Evolutionary conservation across 148 eudicot species (phyloP).

Genomic region (Vaccinium darrowii): DNA sequence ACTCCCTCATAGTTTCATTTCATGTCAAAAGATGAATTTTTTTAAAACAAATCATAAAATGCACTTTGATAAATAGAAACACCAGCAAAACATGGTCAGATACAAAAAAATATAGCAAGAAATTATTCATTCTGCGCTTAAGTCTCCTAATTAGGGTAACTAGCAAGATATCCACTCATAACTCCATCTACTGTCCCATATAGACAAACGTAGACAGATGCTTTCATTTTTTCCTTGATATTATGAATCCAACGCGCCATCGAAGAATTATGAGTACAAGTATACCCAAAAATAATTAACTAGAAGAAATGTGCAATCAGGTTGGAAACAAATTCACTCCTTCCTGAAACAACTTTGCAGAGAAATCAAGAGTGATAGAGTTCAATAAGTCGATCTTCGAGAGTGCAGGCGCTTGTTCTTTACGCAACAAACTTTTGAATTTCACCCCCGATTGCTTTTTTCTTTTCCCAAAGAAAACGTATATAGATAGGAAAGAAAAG

Average conservation of each 20-base stretch:
- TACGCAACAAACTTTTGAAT: too few relatives aligned
- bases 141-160: background rate
- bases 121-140: background rate
- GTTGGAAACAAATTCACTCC: background rate
- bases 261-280: background rate
- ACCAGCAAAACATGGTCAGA: background rate
- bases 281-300: background rate
- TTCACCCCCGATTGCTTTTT: too few relatives aligned
- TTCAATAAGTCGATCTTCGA: background rate
- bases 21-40: too few relatives aligned
- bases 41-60: background rate
- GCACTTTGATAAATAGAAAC: background rate
- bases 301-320: slow-evolving; percentile 1
- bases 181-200: background rate
- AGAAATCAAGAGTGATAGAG: slow-evolving; percentile 8
- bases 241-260: background rate
- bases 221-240: background rate
- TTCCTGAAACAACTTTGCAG: background rate
- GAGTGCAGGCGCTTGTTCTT: too few relatives aligned
- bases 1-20: too few relatives aligned
- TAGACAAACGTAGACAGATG: background rate
- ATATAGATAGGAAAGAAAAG: too few relatives aligned
- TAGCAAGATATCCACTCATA: background rate
- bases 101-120: background rate
- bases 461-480: too few relatives aligned